A percentile compares a stretch with the other conserved stretches of the same genome.
These are phyloP conservation scores for Termitomyces eurrhizus DNA, from an alignment of 768 basidiomycete genomes.

Conservation along the genomic window DNA sequence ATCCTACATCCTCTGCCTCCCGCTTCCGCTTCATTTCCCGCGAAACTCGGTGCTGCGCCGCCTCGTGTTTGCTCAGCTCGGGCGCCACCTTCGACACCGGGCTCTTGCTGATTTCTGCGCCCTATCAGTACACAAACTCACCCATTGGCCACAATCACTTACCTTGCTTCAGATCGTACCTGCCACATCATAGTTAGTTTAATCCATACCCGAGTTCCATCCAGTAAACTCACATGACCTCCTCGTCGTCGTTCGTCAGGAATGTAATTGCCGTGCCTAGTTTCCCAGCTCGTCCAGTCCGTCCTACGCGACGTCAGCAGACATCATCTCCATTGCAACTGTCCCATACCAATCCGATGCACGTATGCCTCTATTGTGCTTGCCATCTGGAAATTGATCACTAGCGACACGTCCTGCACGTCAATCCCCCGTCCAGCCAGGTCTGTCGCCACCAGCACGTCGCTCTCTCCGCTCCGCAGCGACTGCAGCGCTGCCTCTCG, in stretches of 20 bases:
- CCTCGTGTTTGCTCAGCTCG: constrained; percentile 88
- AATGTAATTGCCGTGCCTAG: constrained; percentile 93
- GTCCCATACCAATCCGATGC: constrained; percentile 80
- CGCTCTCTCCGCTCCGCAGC: constrained; percentile 79
- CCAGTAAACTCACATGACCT: constrained; percentile 77
- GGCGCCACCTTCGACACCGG: constrained; percentile 86
- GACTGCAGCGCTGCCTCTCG: constrained; percentile 89
- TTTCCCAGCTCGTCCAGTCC: constrained; percentile 98
- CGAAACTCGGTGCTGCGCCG: constrained; percentile 88
- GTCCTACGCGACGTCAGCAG: constrained; percentile 45
- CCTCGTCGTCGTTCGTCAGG: constrained; percentile 92
- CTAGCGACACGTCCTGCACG: constrained; percentile 92
- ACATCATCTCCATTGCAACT: neutral
- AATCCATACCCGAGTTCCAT: constrained; percentile 4
- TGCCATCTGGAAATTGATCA: constrained; percentile 98
- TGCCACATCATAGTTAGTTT: constrained; percentile 26
- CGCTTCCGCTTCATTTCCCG: constrained; percentile 95
- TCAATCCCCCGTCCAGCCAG: constrained; percentile 98
- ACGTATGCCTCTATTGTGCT: constrained; percentile 96
- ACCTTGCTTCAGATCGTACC: constrained; percentile 96
- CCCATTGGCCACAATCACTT: constrained; percentile 23
- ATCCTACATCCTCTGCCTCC: constrained; percentile 74
- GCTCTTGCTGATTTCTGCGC: constrained; percentile 88
- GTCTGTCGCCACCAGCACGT: constrained; percentile 95
- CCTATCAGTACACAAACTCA: neutral